A percentile compares a stretch with the other conserved stretches of the same genome.
Evolutionary conservation across 2,329 filamentous ascomycete species (phyloP).

Genomic region (Arthrobotrys sinensis): DNA sequence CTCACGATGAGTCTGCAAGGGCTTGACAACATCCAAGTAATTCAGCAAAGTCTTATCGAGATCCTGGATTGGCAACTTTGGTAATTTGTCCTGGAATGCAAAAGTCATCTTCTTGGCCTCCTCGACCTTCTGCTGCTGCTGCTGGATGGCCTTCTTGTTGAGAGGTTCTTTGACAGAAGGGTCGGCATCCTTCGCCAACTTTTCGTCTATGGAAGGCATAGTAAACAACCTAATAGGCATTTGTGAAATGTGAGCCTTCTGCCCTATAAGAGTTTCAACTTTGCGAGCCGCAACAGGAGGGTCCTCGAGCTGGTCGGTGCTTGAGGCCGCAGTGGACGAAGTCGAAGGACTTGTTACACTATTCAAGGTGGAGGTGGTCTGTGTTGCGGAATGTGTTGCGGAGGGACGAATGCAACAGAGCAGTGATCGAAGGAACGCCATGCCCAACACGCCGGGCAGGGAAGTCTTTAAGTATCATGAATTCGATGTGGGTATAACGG

Average conservation of each 20-base stretch:
- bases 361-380: slow-evolving; percentile 22
- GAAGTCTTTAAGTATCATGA: slow-evolving; percentile 42
- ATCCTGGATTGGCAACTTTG: slow-evolving; percentile 93
- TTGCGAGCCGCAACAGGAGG: slow-evolving; percentile 43
- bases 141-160: slow-evolving; percentile 25
- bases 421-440: slow-evolving; percentile 55
- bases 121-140: slow-evolving; percentile 27
- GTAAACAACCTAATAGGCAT: slow-evolving; percentile 60
- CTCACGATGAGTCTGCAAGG: slow-evolving; percentile 84
- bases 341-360: slow-evolving; percentile 29
- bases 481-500: slow-evolving; percentile 36
- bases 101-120: slow-evolving; percentile 74
- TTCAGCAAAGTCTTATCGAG: slow-evolving; percentile 82
- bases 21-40: slow-evolving; percentile 84
- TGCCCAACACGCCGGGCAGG: slow-evolving; percentile 48
- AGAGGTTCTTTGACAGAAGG: slow-evolving; percentile 24
- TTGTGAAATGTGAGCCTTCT: slow-evolving; percentile 54
- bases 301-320: slow-evolving; percentile 48
- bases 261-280: slow-evolving; percentile 27
- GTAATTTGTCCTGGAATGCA: slow-evolving; percentile 86
- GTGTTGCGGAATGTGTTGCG: slow-evolving; percentile 46
- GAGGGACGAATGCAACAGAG: slow-evolving; percentile 49
- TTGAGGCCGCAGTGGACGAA: slow-evolving; percentile 33
- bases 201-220: slow-evolving; percentile 61
- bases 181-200: slow-evolving; percentile 48